A percentile compares a stretch with the other conserved stretches of the same genome.
Conservation (phyloP, 2,329 filamentous ascomycete species). For the Cryphonectria nitschkei region DNA sequence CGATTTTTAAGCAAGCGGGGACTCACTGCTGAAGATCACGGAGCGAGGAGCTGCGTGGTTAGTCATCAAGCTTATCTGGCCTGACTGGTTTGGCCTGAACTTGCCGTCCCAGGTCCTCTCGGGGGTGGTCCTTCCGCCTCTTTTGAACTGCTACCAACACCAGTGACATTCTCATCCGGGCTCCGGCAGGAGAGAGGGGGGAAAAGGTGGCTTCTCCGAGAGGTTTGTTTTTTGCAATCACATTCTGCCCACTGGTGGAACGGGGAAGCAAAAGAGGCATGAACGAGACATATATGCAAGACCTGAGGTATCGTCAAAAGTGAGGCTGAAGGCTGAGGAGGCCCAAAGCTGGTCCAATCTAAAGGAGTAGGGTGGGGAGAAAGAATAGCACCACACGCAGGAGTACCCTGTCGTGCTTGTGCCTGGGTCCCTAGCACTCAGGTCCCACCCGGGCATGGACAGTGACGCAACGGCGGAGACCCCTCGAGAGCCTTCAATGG, state of each 20-base stretch:
- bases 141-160: not conserved
- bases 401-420: not conserved
- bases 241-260: no score
- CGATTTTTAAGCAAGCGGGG: not conserved
- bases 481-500: not conserved
- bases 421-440: conserved; percentile 10
- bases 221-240: not conserved
- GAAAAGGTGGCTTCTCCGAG: not conserved
- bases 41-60: not conserved
- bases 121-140: conserved; percentile 1
- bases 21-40: not conserved
- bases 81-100: conserved; percentile 3
- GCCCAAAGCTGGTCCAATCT: not conserved
- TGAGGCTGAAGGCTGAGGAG: conserved; percentile 12
- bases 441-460: conserved; percentile 2
- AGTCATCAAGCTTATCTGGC: conserved; percentile 3
- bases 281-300: not conserved
- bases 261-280: not conserved
- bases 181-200: not conserved
- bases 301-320: not conserved
- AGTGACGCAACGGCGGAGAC: conserved; percentile 14
- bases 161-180: not conserved
- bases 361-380: not conserved
- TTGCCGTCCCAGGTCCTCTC: conserved; percentile 1
- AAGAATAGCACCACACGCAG: not conserved